phyloP scores from a whole-genome alignment of 2,329 filamentous ascomycete genomes.

The Botryotinia narcissicola region DNA sequence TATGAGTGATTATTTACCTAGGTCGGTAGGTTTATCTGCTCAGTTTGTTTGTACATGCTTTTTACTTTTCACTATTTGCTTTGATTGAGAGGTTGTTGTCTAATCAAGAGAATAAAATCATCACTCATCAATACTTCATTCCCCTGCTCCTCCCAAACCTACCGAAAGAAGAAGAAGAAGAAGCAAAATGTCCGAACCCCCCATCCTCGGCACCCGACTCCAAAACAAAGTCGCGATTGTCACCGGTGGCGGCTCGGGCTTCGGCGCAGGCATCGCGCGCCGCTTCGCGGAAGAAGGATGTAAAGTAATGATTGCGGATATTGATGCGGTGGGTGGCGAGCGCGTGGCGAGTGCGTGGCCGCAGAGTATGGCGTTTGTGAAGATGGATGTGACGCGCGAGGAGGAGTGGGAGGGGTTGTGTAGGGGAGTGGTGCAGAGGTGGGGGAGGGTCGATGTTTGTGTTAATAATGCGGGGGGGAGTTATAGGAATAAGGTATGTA shows the following conservation, averaged over 20 bases:
- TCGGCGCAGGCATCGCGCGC: slow-evolving; percentile 59
- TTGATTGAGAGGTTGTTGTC: not conserved
- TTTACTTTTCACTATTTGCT: not conserved
- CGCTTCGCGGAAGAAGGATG: slow-evolving; percentile 60
- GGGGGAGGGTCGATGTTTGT: slow-evolving; percentile 54
- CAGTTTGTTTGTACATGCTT: no score
- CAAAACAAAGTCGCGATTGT: slow-evolving; percentile 56
- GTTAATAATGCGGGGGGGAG: slow-evolving; percentile 61
- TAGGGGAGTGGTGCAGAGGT: slow-evolving; percentile 45
- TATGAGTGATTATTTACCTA: not conserved
- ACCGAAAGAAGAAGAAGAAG: no score
- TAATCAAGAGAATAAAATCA: not conserved
- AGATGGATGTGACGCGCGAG: slow-evolving; percentile 50
- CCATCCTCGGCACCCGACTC: slow-evolving; percentile 40
- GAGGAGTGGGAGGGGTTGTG: slow-evolving; percentile 54
- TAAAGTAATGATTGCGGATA: slow-evolving; percentile 60
- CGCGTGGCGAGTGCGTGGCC: slow-evolving; percentile 43
- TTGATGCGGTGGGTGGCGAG: slow-evolving; percentile 53
- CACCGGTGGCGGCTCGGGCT: slow-evolving; percentile 61
- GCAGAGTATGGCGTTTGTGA: slow-evolving; percentile 40
- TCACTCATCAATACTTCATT: not conserved
- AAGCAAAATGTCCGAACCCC: slow-evolving; percentile 25
- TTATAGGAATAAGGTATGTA: slow-evolving; percentile 53
- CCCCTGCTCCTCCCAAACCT: not conserved
- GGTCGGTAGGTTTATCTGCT: not conserved